phyloP scores from a whole-genome alignment of 176 grass and related monocot species.

The Hsuehochloa calcarea region DNA sequence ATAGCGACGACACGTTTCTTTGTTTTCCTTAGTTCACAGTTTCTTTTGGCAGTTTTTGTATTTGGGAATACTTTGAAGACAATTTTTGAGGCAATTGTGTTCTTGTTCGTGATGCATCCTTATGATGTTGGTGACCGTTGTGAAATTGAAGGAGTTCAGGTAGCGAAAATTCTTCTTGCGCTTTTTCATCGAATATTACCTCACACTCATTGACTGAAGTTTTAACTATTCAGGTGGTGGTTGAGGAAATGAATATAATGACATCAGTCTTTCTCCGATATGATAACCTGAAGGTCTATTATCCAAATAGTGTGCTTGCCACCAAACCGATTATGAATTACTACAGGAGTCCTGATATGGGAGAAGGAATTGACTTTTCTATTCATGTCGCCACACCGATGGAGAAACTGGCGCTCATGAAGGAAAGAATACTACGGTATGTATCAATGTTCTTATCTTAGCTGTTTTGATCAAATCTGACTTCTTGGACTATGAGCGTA shows the following conservation, averaged over 20 bases:
- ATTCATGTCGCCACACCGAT: slow-evolving; percentile 61
- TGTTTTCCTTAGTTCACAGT: slow-evolving; percentile 59
- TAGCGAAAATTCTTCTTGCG: not conserved
- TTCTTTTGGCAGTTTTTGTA: slow-evolving; percentile 65
- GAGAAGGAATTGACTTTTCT: slow-evolving; percentile 58
- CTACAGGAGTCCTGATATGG: slow-evolving; percentile 77
- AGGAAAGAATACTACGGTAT: slow-evolving; percentile 54
- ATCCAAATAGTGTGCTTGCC: slow-evolving; percentile 63
- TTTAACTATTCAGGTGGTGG: slow-evolving; percentile 41
- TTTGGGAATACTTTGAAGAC: slow-evolving; percentile 78
- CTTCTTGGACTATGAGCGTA: too few species aligned
- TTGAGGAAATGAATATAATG: slow-evolving; percentile 82
- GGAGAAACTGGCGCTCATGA: slow-evolving; percentile 54
- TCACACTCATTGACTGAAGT: not conserved
- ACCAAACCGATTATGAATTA: slow-evolving; percentile 67
- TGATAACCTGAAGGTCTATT: slow-evolving; percentile 69
- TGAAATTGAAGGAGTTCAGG: slow-evolving; percentile 59
- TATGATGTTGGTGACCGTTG: slow-evolving; percentile 79
- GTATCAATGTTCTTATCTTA: not conserved
- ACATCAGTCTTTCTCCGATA: slow-evolving; percentile 57
- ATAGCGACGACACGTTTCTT: slow-evolving; percentile 64
- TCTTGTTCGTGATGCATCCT: slow-evolving; percentile 70
- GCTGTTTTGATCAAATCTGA: not conserved
- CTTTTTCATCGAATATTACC: not conserved
- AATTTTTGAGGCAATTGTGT: slow-evolving; percentile 63